Conservation (phyloP, 2,329 filamentous ascomycete genomes). For the Zasmidium angulare region DNA sequence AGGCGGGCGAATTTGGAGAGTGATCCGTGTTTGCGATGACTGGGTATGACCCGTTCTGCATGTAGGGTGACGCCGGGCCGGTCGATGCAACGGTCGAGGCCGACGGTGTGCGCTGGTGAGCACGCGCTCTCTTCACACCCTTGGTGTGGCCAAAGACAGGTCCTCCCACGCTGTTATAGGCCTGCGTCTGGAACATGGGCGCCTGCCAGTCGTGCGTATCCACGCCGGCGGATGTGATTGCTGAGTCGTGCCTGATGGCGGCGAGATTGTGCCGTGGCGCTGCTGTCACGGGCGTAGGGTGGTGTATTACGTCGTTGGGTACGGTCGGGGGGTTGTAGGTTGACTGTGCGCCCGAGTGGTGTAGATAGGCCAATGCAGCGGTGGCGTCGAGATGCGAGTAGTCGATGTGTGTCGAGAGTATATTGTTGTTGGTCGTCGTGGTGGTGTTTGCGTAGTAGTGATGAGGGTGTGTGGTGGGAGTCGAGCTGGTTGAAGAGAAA, state of each 20-base stretch:
- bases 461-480: neutral
- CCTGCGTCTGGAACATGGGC: slow-evolving; percentile 21
- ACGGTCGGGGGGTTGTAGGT: neutral
- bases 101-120: slow-evolving; percentile 36
- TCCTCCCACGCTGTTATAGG: slow-evolving; percentile 28
- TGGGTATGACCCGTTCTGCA: slow-evolving; percentile 34
- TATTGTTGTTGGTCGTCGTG: slow-evolving; percentile 6
- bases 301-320: neutral
- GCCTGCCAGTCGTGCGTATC: slow-evolving; percentile 18
- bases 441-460: neutral
- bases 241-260: slow-evolving; percentile 14
- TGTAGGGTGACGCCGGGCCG: slow-evolving; percentile 46
- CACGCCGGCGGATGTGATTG: slow-evolving; percentile 15
- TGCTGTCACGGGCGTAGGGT: neutral
- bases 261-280: slow-evolving; percentile 3
- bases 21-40: slow-evolving; percentile 48
- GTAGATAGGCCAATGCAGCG: slow-evolving; percentile 18
- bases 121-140: slow-evolving; percentile 26
- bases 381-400: slow-evolving; percentile 11
- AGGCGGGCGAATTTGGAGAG: slow-evolving; percentile 42
- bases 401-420: slow-evolving; percentile 5
- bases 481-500: slow-evolving; percentile 1
- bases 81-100: slow-evolving; percentile 44
- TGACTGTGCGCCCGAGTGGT: slow-evolving; percentile 4
- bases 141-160: slow-evolving; percentile 18